A percentile compares a stretch with the other conserved stretches of the same genome.
Conservation (phyloP, 208 protist genomes). For the Trypanosoma theileri region DNA sequence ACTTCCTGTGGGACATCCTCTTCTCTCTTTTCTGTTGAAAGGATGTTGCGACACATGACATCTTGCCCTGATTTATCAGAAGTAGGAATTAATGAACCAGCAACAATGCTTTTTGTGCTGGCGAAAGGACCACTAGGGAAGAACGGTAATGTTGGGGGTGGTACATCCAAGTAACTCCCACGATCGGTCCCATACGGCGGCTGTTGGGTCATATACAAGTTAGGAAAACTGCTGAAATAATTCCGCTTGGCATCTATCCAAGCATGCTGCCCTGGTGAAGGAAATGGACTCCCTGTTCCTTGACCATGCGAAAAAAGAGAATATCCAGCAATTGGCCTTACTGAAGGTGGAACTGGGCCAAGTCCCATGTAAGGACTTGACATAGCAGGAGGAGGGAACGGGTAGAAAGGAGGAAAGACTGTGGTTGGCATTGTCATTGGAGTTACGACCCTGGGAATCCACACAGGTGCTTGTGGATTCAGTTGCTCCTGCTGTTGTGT, state of each 20-base stretch:
- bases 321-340: neutral
- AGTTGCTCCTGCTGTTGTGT: neutral
- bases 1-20: too few relatives aligned
- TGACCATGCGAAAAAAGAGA: neutral
- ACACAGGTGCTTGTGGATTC: neutral
- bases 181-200: neutral
- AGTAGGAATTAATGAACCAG: neutral
- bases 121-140: neutral
- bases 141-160: neutral
- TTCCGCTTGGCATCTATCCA: neutral
- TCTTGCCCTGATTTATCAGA: too few relatives aligned
- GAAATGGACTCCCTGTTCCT: neutral
- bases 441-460: neutral
- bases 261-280: neutral
- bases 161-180: neutral
- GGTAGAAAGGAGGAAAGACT: neutral
- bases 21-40: too few relatives aligned
- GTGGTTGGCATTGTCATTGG: neutral
- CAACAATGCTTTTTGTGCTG: neutral
- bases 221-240: slow-evolving; percentile 9
- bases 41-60: too few relatives aligned
- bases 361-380: too few relatives aligned
- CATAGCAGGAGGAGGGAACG: neutral
- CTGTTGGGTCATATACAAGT: neutral
- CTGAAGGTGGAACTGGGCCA: neutral